Evolutionary conservation across 495 filamentous ascomycete species (phyloP).

Genomic region (Pseudevernia furfuracea): DNA sequence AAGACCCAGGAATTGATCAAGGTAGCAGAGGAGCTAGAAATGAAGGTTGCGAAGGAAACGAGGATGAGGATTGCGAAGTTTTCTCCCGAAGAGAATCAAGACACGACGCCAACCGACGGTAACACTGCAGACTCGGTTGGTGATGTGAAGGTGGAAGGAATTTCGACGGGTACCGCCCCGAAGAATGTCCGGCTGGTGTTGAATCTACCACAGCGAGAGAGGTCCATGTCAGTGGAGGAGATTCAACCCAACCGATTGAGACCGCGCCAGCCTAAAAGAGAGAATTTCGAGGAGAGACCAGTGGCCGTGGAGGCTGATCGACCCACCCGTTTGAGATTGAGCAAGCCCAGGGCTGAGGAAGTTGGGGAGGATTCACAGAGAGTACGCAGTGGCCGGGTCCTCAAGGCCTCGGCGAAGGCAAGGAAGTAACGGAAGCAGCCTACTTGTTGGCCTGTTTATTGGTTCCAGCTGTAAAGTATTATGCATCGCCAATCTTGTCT

Average conservation of each 20-base stretch:
- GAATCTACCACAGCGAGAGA: background rate
- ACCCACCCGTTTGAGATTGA: background rate
- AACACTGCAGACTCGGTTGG: background rate
- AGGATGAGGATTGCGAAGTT: background rate
- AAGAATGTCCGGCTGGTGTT: background rate
- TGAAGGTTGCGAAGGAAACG: background rate
- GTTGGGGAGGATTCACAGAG: background rate
- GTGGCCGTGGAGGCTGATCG: background rate
- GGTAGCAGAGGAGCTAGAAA: background rate
- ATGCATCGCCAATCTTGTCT: background rate
- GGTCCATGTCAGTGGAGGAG: background rate
- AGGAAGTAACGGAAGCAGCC: background rate
- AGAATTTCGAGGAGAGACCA: background rate
- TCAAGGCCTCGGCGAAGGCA: background rate
- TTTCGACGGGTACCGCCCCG: background rate
- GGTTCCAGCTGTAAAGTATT: background rate
- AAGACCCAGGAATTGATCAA: background rate
- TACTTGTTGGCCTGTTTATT: background rate
- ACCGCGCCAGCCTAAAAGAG: background rate
- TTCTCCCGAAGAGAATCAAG: background rate
- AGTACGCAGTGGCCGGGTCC: background rate
- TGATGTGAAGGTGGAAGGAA: background rate
- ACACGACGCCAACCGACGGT: background rate
- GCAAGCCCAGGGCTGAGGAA: background rate
- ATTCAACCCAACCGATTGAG: background rate